Conservation (phyloP, 805 yeast species). For the Kazachstania bromeliacearum region DNA sequence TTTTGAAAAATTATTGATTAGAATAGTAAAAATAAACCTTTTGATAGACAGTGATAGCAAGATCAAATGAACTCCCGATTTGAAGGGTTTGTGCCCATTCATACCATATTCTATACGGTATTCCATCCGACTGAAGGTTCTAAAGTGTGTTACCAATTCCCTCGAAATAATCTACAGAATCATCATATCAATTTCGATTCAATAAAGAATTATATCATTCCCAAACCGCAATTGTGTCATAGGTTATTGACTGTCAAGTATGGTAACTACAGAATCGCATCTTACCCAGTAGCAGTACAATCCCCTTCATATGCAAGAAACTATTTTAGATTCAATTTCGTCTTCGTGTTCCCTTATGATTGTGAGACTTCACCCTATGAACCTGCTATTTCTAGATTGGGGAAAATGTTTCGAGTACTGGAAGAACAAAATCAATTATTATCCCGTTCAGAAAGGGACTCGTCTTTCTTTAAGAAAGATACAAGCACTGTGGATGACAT, state of each 20-base stretch:
- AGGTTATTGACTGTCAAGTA: conserved; percentile 65
- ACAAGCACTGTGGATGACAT: conserved; percentile 7
- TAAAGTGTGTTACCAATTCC: conserved; percentile 83
- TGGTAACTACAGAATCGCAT: conserved; percentile 61
- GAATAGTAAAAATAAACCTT: too few relatives aligned
- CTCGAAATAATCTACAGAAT: conserved; percentile 43
- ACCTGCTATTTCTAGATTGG: conserved; percentile 71
- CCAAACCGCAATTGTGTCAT: conserved; percentile 86
- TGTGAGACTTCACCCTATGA: conserved; percentile 82
- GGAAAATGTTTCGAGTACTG: conserved; percentile 77
- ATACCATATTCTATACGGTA: conserved; percentile 79
- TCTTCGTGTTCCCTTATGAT: conserved; percentile 79
- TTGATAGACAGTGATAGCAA: neutral
- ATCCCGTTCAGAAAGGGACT: conserved; percentile 44
- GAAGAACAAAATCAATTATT: conserved; percentile 82
- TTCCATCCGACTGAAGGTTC: conserved; percentile 96
- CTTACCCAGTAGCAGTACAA: conserved; percentile 80
- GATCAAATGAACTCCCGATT: conserved; percentile 26
- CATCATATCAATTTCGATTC: conserved; percentile 65
- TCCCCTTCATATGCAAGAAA: conserved; percentile 76
- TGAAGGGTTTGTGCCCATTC: conserved; percentile 77
- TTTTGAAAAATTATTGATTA: too few relatives aligned
- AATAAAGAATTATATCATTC: conserved; percentile 83
- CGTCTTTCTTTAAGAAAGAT: conserved; percentile 13
- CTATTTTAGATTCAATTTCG: conserved; percentile 85